Base-by-base conservation (phyloP, 257 asterid genomes). In the Osmanthus fragrans region DNA sequence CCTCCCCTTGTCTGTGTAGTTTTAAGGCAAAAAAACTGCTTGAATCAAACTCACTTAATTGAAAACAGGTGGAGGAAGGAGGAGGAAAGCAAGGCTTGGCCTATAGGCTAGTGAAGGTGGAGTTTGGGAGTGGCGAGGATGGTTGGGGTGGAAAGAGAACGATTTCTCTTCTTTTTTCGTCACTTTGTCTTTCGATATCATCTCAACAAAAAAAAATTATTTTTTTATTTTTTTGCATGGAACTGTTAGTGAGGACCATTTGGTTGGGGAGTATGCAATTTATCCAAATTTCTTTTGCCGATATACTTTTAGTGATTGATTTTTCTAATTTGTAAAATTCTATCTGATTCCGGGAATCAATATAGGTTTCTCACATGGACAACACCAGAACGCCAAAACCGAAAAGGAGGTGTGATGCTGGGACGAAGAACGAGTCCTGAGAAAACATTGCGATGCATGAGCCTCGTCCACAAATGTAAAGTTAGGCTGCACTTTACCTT, bases 311-410 rank as follows among this genome's bases (percentile, higher is more conserved):
- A 33, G 56, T 10, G 30, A 13, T 15, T 39, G 29, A 63, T 21
- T 45, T 79, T 32, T 3, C 63, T 30, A 25, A 16, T 7, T 34
- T 58, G 71, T 77, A 30, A 67, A 18, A 37, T 47, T 77, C 64
- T 76, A 33, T 71, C 72, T n/a, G 12, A 69, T 74, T 47, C 23
- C n/a, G 30, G 12, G 58, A 37, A 68, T 75, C 30, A 79, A 60
- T 79, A 37, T 91, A 94, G 98, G 85, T 89, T 42, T 89, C 97
- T 3, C 93, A 85, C 84, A 83, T 84, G 87, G 90, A 85, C 70
- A 87, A 83, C 83, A 77, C 85, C 58, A 84, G 81, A 82, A 84
- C 63, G 58, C 51, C 51, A 77, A 60, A 33, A 77, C 34, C 71
- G 70, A 76, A 49, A 76, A 12, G n/a, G 19, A 25, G 45, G 9